Conservation (phyloP, 2,329 filamentous ascomycete species). For the Xylariales sp. region DNA sequence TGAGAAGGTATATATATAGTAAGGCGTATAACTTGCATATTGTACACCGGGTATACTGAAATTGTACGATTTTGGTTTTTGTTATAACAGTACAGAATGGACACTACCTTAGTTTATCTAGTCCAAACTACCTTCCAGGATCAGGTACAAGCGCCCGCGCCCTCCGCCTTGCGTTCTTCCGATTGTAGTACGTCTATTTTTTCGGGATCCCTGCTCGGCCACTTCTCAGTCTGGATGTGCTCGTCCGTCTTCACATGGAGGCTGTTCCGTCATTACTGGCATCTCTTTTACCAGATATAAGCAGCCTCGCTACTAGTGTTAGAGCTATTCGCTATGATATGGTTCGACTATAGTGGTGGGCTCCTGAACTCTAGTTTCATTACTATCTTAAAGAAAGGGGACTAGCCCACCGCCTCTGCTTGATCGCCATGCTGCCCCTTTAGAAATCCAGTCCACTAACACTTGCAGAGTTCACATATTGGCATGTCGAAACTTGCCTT, state of each 20-base stretch:
- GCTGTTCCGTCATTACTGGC: conserved; percentile 1
- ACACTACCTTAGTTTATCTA: not conserved
- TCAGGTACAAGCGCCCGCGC: conserved; percentile 9
- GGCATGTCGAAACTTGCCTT: no score
- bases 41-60: not conserved
- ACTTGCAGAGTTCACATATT: no score
- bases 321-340: conserved; percentile 27
- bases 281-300: not conserved
- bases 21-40: not conserved
- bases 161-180: conserved; percentile 23
- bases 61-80: no score
- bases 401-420: no score
- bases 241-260: conserved; percentile 3
- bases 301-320: conserved; percentile 11
- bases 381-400: no score
- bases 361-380: not conserved
- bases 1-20: not conserved
- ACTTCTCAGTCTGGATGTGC: conserved; percentile 7
- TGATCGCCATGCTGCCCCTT: no score
- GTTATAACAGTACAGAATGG: not conserved
- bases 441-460: no score
- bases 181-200: conserved; percentile 8
- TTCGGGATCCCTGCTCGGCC: not conserved
- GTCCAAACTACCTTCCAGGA: not conserved
- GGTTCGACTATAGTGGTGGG: conserved; percentile 20